Base-by-base conservation (phyloP, 2,329 filamentous ascomycete genomes). In the Cordyceps militaris region DNA sequence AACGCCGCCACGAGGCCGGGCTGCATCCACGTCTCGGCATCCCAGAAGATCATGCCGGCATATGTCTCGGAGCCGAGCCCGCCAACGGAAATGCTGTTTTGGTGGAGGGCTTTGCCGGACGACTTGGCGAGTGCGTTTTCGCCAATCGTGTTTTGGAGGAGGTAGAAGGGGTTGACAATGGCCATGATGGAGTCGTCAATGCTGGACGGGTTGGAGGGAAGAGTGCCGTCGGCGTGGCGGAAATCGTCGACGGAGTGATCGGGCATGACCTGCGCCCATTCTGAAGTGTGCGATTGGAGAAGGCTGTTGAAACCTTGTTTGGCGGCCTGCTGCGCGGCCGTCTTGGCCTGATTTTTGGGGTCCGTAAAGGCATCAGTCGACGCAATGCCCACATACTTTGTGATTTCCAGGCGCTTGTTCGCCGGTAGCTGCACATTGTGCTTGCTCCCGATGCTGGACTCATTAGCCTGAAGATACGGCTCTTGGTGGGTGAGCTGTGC, bases 371-470 rank as follows among this genome's bases (percentile, higher is more conserved):
- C 86, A 68, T 90, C 87, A 0, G 79, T 80, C 1, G 86, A 88
- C 4, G 87, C 86, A 50, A 77, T 79, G 28, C 87, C 87, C 16
- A 90, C 77, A 62, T 79, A 89, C 65, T 91, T 91, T 48, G 77
- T 80, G 47, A 89, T 70, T 1, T 75, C 80, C 3, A 81, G 74
- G 0, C 77, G 76, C 61, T 80, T 65, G 1, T 81, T 80, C 3
- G 78, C 77, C 30, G 71, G 71, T 7, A 89, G 72, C 1, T 69
- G 72, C 28, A 87, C 74, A 10, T 74, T 68, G 44, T 83, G 77
- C 8, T 80, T 76, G 63, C 88, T 84, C 1, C 83, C 84, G 61
- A 89, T 83, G 0, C 85, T 86, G 0, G 85, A 87, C 11, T 75
- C 73, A 61, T 88, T 87, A 3, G 66, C 67, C 21, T 79, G 76